Evolutionary conservation across 257 asterid genomes (phyloP).

Genomic region (Craterostigma plantagineum): DNA sequence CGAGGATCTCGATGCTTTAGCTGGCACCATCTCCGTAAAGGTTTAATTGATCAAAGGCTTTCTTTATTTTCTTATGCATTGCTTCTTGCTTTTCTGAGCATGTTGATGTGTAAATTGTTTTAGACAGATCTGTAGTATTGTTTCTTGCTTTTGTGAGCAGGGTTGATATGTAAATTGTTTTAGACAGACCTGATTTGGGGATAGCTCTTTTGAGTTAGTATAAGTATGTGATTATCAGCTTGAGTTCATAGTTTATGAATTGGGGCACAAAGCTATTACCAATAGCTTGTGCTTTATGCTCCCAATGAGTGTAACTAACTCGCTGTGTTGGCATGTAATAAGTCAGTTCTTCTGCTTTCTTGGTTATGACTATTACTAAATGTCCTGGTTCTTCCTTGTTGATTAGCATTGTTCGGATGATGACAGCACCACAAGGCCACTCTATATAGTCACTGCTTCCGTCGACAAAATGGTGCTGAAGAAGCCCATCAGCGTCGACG

Average conservation of each 20-base stretch:
- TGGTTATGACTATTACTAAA: conserved; percentile 1
- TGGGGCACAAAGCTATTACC: too few relatives aligned
- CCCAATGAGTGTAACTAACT: too few relatives aligned
- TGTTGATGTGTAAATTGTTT: too few relatives aligned
- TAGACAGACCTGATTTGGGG: too few relatives aligned
- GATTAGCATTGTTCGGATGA: conserved; percentile 70
- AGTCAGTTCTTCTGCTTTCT: not conserved
- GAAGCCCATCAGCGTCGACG: conserved; percentile 66
- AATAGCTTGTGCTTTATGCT: too few relatives aligned
- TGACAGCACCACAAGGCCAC: conserved; percentile 74
- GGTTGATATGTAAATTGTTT: too few relatives aligned
- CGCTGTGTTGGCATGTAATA: not conserved
- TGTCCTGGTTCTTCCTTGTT: conserved; percentile 10
- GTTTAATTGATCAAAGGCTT: conserved; percentile 12
- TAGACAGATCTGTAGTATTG: too few relatives aligned
- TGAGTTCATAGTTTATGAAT: too few relatives aligned
- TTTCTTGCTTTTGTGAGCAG: too few relatives aligned
- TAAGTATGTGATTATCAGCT: too few relatives aligned
- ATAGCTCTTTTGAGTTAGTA: too few relatives aligned
- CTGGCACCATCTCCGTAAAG: conserved; percentile 89
- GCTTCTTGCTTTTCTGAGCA: too few relatives aligned
- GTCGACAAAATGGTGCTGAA: conserved; percentile 91
- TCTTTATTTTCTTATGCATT: not conserved
- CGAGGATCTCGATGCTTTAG: conserved; percentile 97
- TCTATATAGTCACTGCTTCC: conserved; percentile 79